Evolutionary conservation across 1,284 basidiomycete species (phyloP).

Genomic region (Bondarzewia mesenterica): DNA sequence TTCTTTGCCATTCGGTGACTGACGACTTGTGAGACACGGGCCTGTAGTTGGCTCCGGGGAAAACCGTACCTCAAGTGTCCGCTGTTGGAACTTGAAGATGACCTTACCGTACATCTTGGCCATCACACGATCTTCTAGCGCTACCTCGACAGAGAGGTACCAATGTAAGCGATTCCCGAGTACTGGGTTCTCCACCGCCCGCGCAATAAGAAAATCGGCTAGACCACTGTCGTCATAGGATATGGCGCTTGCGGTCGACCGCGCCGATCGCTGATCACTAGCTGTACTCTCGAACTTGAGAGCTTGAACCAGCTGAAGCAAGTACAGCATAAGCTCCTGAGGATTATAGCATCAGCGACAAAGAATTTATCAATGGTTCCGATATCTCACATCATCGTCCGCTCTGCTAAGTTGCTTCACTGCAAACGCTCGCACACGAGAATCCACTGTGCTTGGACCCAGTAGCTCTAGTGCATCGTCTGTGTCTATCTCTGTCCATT

Average conservation of each 20-base stretch:
- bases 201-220: slow-evolving; percentile 83
- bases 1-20: slow-evolving; percentile 70
- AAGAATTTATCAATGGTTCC: background rate
- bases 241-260: slow-evolving; percentile 60
- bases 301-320: slow-evolving; percentile 95
- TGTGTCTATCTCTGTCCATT: slow-evolving; percentile 96
- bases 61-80: slow-evolving; percentile 78
- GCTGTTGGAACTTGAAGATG: slow-evolving; percentile 81
- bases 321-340: slow-evolving; percentile 87
- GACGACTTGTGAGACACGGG: background rate
- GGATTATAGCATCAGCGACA: background rate
- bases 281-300: slow-evolving; percentile 88
- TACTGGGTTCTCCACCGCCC: slow-evolving; percentile 76
- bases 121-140: slow-evolving; percentile 69
- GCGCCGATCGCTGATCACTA: slow-evolving; percentile 58
- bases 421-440: slow-evolving; percentile 88
- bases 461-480: slow-evolving; percentile 95
- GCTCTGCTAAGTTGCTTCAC: slow-evolving; percentile 87
- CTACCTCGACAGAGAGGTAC: slow-evolving; percentile 95
- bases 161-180: slow-evolving; percentile 93
- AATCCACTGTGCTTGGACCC: slow-evolving; percentile 87
- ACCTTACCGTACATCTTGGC: slow-evolving; percentile 92
- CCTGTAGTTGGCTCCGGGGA: too few relatives aligned
- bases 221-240: slow-evolving; percentile 81
- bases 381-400: slow-evolving; percentile 77